These are phyloP conservation scores for Batkoa obscura DNA, from an alignment of 371 early-diverging fungal species.

Conservation along the genomic window DNA sequence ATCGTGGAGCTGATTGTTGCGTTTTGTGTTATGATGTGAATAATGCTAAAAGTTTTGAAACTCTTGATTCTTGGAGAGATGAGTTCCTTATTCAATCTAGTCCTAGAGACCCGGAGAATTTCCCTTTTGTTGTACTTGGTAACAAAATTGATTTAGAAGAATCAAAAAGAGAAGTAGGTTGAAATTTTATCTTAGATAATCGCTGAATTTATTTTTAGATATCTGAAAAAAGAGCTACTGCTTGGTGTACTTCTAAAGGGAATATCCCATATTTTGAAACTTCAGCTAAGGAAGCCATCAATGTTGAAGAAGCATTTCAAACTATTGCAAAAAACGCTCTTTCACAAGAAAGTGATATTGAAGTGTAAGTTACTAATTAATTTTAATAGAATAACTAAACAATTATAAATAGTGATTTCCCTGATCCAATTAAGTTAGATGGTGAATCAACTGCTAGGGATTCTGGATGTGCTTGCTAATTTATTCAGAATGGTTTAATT, in stretches of 20 bases:
- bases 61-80: conserved; percentile 91
- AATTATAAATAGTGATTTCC: conserved; percentile 52
- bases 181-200: conserved; percentile 24
- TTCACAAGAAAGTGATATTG: conserved; percentile 77
- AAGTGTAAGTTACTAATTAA: conserved; percentile 30
- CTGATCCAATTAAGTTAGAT: conserved; percentile 80
- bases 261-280: conserved; percentile 95
- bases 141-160: conserved; percentile 97
- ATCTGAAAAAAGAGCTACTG: conserved; percentile 81
- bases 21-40: conserved; percentile 95
- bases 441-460: conserved; percentile 36
- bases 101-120: conserved; percentile 87
- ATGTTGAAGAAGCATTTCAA: conserved; percentile 91
- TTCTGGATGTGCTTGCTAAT: conserved; percentile 41
- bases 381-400: background rate
- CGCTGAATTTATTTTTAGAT: conserved; percentile 55
- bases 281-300: conserved; percentile 89
- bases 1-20: conserved; percentile 98
- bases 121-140: conserved; percentile 94
- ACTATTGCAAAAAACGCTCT: conserved; percentile 87
- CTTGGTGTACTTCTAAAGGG: conserved; percentile 91
- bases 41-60: conserved; percentile 85
- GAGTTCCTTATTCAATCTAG: conserved; percentile 91
- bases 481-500: background rate
- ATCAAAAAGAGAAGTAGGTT: conserved; percentile 43